These are phyloP conservation scores for Monilinia vaccinii-corymbosi DNA, from an alignment of 2,329 filamentous ascomycete species.

Conservation along the genomic window DNA sequence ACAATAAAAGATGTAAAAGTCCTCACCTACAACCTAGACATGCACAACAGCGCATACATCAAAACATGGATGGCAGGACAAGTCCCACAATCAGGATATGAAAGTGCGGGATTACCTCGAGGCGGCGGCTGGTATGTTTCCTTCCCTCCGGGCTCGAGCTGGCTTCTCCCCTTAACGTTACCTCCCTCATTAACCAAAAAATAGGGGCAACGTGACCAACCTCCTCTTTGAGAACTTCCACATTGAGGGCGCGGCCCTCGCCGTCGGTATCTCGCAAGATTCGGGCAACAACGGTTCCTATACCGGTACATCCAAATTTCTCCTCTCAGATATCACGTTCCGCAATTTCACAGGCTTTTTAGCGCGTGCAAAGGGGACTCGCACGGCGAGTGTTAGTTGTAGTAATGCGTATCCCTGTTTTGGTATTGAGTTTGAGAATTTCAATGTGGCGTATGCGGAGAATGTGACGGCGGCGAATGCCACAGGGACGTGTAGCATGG, in stretches of 20 bases:
- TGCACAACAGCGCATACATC: constrained; percentile 42
- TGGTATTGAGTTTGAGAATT: constrained; percentile 38
- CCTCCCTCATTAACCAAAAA: not conserved
- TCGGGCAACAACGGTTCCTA: constrained; percentile 41
- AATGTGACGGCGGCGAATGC: constrained; percentile 19
- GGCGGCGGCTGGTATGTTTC: constrained; percentile 39
- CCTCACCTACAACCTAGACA: constrained; percentile 37
- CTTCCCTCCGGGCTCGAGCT: not conserved
- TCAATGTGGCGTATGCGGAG: constrained; percentile 23
- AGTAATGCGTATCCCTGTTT: constrained; percentile 41
- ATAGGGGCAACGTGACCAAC: constrained; percentile 39
- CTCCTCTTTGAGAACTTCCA: constrained; percentile 43
- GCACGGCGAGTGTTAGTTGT: constrained; percentile 38
- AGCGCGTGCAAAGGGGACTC: constrained; percentile 26
- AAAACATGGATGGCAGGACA: constrained; percentile 47
- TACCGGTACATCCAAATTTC: constrained; percentile 41
- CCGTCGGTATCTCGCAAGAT: constrained; percentile 38
- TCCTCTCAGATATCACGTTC: constrained; percentile 40
- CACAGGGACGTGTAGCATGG: constrained; percentile 26
- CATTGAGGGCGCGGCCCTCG: constrained; percentile 36
- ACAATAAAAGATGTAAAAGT: constrained; percentile 38
- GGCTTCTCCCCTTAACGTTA: not conserved
- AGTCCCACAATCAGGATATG: constrained; percentile 38
- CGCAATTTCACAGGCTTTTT: constrained; percentile 43
- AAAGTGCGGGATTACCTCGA: constrained; percentile 38